phyloP scores from a whole-genome alignment of 1,139 yeast genomes.

The Protomyces inouyei region DNA sequence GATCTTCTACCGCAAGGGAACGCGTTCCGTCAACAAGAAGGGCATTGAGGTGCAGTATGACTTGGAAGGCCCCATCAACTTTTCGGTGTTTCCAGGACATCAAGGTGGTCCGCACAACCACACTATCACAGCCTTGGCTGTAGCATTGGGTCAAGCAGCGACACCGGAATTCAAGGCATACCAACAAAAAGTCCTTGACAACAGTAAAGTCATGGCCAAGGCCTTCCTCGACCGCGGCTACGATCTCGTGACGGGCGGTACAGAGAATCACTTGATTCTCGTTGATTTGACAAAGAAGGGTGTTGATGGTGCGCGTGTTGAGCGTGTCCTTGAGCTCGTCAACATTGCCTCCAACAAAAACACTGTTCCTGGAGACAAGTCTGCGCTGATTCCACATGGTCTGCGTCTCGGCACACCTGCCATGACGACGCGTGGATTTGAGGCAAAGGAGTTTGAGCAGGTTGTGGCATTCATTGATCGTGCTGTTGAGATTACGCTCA shows the following conservation, averaged over 20 bases:
- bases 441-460: conserved; percentile 75
- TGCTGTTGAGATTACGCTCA: conserved; percentile 73
- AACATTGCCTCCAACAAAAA: conserved; percentile 96
- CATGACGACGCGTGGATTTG: conserved; percentile 95
- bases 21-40: conserved; percentile 82
- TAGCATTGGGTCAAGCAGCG: conserved; percentile 90
- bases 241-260: conserved; percentile 85
- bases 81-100: conserved; percentile 98
- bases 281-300: conserved; percentile 75
- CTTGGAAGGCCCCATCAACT: conserved; percentile 90
- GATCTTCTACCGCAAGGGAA: conserved; percentile 97
- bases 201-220: conserved; percentile 76
- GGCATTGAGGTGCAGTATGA: conserved; percentile 87
- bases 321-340: conserved; percentile 87
- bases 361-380: conserved; percentile 96
- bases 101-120: conserved; percentile 99
- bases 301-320: conserved; percentile 97
- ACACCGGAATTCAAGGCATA: conserved; percentile 88
- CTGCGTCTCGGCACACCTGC: conserved; percentile 98
- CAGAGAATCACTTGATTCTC: conserved; percentile 94
- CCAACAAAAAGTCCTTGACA: conserved; percentile 81
- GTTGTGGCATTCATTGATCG: conserved; percentile 79
- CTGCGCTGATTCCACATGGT: conserved; percentile 97
- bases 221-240: conserved; percentile 69
- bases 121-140: conserved; percentile 94